These are phyloP conservation scores for Ormosia emarginata DNA, from an alignment of 306 rosid species.

Conservation along the genomic window DNA sequence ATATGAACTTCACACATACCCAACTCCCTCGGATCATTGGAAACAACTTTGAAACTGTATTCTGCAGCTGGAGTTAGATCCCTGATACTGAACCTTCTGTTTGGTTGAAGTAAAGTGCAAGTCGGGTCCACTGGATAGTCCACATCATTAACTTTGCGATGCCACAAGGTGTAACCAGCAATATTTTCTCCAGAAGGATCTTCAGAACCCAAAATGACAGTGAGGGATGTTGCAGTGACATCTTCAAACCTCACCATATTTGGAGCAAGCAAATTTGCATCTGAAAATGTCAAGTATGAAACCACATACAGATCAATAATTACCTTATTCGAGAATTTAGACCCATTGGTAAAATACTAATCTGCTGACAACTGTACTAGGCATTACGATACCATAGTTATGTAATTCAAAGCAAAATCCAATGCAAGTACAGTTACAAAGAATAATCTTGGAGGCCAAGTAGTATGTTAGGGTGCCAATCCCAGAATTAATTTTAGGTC, in stretches of 20 bases:
- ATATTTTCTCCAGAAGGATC: constrained; percentile 39
- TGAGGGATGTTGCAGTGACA: constrained; percentile 57
- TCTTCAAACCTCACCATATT: constrained; percentile 72
- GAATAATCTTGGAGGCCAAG: background rate
- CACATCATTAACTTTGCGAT: constrained; percentile 51
- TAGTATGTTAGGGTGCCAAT: background rate
- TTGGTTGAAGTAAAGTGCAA: constrained; percentile 41
- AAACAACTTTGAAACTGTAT: constrained; percentile 65
- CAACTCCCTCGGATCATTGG: constrained; percentile 37
- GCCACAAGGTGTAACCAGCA: constrained; percentile 64
- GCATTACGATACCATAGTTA: background rate
- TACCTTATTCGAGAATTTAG: constrained; percentile 12
- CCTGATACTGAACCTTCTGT: constrained; percentile 48
- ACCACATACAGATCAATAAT: background rate
- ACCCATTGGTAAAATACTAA: background rate
- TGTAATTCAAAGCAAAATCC: constrained; percentile 1
- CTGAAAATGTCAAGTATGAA: constrained; percentile 45
- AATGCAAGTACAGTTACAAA: background rate
- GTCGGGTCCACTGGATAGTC: constrained; percentile 65
- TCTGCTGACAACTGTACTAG: background rate
- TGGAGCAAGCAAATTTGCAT: constrained; percentile 39
- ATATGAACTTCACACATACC: constrained; percentile 53
- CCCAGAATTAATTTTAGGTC: background rate
- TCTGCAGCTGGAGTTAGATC: constrained; percentile 69
- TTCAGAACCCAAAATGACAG: constrained; percentile 56